Evolutionary conservation across 257 asterid species (phyloP).

Genomic region (Lithospermum erythrorhizon): DNA sequence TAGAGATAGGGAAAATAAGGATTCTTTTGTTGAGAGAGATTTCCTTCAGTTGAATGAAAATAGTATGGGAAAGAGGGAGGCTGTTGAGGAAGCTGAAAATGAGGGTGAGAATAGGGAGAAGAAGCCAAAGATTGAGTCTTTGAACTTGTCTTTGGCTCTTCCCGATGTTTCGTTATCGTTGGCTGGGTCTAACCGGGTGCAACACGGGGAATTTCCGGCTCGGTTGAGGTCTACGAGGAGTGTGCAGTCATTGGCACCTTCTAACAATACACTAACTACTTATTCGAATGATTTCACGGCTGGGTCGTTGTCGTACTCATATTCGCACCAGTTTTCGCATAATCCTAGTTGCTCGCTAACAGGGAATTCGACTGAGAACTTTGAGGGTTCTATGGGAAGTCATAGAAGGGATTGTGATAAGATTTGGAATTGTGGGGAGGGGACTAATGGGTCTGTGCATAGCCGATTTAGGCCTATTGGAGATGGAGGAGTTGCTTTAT

Average conservation of each 20-base stretch:
- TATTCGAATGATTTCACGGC: constrained; percentile 78
- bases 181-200: constrained; percentile 64
- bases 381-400: constrained; percentile 48
- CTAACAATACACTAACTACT: constrained; percentile 52
- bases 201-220: constrained; percentile 46
- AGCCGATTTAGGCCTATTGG: constrained; percentile 85
- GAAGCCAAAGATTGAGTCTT: constrained; percentile 70
- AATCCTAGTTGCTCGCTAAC: constrained; percentile 90
- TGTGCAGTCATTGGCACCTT: constrained; percentile 50
- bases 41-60: constrained; percentile 59
- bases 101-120: constrained; percentile 47
- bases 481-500: constrained; percentile 60
- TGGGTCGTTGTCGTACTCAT: constrained; percentile 57
- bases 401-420: constrained; percentile 58
- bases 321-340: constrained; percentile 69
- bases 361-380: constrained; percentile 57
- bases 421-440: constrained; percentile 91
- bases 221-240: constrained; percentile 53
- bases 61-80: constrained; percentile 44
- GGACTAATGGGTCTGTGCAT: constrained; percentile 83
- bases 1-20: constrained; percentile 14
- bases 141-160: constrained; percentile 68
- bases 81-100: constrained; percentile 36
- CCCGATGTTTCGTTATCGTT: constrained; percentile 70
- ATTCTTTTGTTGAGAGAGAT: constrained; percentile 67